Conservation (phyloP, 2,329 filamentous ascomycete species). For the Pseudocercospora macadamiae region DNA sequence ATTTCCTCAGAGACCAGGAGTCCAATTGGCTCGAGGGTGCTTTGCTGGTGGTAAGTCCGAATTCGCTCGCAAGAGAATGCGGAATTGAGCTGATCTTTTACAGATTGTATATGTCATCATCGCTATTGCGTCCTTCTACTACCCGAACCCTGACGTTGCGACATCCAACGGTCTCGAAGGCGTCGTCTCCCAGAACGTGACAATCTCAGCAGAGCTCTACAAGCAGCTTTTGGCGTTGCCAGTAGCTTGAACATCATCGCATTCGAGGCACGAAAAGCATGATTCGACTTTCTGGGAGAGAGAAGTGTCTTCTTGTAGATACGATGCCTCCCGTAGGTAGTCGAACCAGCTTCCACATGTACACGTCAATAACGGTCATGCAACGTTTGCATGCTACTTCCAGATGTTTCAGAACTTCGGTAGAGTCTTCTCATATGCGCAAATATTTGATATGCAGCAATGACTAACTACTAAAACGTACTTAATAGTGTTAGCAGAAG, state of each 20-base stretch:
- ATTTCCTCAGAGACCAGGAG: slow-evolving; percentile 84
- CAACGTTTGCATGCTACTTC: too few species aligned
- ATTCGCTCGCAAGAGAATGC: too few species aligned
- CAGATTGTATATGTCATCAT: slow-evolving; percentile 65
- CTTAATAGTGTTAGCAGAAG: too few species aligned
- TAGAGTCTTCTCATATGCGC: too few species aligned
- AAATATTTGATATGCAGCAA: too few species aligned
- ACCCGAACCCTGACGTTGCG: slow-evolving; percentile 53
- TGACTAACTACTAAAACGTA: too few species aligned
- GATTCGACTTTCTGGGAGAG: background rate
- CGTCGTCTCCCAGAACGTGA: slow-evolving; percentile 17
- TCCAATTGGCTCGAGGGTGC: slow-evolving; percentile 88
- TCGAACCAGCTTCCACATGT: too few species aligned
- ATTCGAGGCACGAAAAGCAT: background rate
- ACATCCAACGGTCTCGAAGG: slow-evolving; percentile 23
- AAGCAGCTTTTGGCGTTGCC: slow-evolving; percentile 22
- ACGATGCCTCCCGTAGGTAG: background rate
- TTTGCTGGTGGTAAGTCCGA: slow-evolving; percentile 62
- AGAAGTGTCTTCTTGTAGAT: too few species aligned
- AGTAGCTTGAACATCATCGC: background rate
- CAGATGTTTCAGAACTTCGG: too few species aligned
- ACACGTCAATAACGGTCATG: too few species aligned
- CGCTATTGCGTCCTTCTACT: slow-evolving; percentile 64
- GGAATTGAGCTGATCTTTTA: slow-evolving; percentile 1
- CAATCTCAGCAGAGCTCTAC: slow-evolving; percentile 23